phyloP scores from a whole-genome alignment of 2,329 filamentous ascomycete genomes.

The Ophiocordyceps camponoti-leonardi region DNA sequence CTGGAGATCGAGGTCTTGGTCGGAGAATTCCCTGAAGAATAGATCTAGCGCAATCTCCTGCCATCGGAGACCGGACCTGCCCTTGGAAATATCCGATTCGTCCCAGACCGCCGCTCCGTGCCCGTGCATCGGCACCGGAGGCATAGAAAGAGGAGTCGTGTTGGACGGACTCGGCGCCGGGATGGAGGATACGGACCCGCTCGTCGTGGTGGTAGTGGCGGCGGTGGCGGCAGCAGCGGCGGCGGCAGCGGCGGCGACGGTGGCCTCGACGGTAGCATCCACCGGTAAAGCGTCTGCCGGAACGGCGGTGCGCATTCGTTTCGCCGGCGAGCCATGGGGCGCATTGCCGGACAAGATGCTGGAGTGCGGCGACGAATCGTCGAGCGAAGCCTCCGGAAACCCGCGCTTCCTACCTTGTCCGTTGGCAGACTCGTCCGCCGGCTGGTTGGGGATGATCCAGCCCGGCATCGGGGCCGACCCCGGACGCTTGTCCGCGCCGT shows the following conservation, averaged over 20 bases:
- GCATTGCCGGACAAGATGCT: conserved; percentile 17
- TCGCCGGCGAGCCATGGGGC: conserved; percentile 11
- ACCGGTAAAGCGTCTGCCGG: conserved; percentile 4
- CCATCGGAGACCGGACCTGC: conserved; percentile 27
- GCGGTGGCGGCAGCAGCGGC: not conserved
- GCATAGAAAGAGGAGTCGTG: conserved; percentile 1
- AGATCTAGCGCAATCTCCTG: conserved; percentile 40
- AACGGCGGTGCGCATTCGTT: conserved; percentile 15
- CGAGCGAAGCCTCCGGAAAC: conserved; percentile 8
- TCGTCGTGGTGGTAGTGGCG: not conserved
- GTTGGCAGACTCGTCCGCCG: conserved; percentile 28
- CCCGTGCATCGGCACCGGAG: not conserved
- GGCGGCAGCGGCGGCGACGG: not conserved
- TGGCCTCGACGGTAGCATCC: not conserved
- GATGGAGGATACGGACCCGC: not conserved
- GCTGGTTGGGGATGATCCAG: conserved; percentile 17
- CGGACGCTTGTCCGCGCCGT: conserved; percentile 12
- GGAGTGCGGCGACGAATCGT: conserved; percentile 8
- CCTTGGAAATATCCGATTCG: conserved; percentile 23
- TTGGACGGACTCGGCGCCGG: conserved; percentile 1
- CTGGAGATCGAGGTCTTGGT: conserved; percentile 40
- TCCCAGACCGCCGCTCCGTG: conserved; percentile 7
- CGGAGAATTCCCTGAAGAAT: conserved; percentile 39
- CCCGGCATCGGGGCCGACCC: conserved; percentile 18
- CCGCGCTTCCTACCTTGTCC: conserved; percentile 25